phyloP scores from a whole-genome alignment of 1,284 basidiomycete species.

The Irpex sp. region DNA sequence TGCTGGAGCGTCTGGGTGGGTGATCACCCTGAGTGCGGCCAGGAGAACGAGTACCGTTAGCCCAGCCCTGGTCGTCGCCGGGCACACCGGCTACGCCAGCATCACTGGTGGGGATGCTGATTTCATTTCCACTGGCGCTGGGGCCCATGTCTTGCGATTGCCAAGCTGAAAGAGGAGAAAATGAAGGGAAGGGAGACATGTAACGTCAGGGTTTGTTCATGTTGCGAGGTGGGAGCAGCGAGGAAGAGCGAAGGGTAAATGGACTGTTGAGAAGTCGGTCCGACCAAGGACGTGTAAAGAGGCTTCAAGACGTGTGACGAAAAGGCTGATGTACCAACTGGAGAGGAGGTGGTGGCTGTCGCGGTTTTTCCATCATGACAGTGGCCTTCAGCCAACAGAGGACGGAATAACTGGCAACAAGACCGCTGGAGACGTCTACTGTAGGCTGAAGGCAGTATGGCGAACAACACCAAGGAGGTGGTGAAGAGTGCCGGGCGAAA shows the following conservation, averaged over 20 bases:
- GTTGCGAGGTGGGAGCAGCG: conserved; percentile 23
- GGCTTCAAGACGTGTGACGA: conserved; percentile 3
- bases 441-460: conserved; percentile 22
- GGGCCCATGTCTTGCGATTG: conserved; percentile 76
- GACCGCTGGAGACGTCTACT: conserved; percentile 17
- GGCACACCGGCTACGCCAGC: conserved; percentile 31
- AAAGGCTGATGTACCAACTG: conserved; percentile 18
- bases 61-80: conserved; percentile 39
- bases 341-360: conserved; percentile 15
- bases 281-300: conserved; percentile 20
- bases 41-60: conserved; percentile 42
- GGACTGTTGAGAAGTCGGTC: conserved; percentile 18
- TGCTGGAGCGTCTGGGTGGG: conserved; percentile 58
- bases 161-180: conserved; percentile 53
- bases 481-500: conserved; percentile 32
- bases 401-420: conserved; percentile 16
- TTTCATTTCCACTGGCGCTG: conserved; percentile 45
- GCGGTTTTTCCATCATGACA: neutral
- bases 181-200: conserved; percentile 21
- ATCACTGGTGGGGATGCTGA: conserved; percentile 65
- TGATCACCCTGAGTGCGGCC: conserved; percentile 42
- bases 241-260: conserved; percentile 17
- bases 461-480: conserved; percentile 9
- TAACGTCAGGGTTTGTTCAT: conserved; percentile 31
- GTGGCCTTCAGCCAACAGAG: conserved; percentile 31